A percentile compares a stretch with the other conserved stretches of the same genome.
These are phyloP conservation scores for Domatiomyces globalis DNA, from an alignment of 2,329 filamentous ascomycete species.

Conservation along the genomic window DNA sequence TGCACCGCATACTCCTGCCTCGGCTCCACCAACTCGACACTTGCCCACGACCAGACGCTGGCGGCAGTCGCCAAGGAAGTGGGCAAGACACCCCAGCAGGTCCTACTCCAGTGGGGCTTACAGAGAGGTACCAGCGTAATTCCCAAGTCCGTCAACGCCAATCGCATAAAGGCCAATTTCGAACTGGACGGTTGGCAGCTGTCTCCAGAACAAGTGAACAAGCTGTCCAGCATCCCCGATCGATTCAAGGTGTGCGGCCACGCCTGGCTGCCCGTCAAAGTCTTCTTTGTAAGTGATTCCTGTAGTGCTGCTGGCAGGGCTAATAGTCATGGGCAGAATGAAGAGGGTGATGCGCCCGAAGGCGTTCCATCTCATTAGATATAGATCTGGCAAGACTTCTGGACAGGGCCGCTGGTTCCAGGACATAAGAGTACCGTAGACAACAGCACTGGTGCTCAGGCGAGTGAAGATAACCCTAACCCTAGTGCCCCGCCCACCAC, in stretches of 20 bases:
- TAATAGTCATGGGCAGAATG: not conserved
- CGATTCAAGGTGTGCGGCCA: slow-evolving; percentile 76
- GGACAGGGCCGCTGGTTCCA: no score
- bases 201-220: slow-evolving; percentile 55
- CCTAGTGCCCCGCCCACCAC: not conserved
- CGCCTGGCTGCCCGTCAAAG: slow-evolving; percentile 46
- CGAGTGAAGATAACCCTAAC: not conserved
- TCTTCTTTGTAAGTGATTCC: slow-evolving; percentile 46
- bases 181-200: slow-evolving; percentile 61
- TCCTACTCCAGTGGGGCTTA: slow-evolving; percentile 66
- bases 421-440: no score
- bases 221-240: slow-evolving; percentile 53
- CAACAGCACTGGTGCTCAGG: no score
- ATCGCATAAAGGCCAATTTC: slow-evolving; percentile 63
- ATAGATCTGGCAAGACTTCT: no score
- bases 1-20: slow-evolving; percentile 52
- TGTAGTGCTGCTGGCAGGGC: not conserved
- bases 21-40: slow-evolving; percentile 54
- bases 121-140: slow-evolving; percentile 72
- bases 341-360: slow-evolving; percentile 1
- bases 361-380: not conserved
- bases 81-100: slow-evolving; percentile 43
- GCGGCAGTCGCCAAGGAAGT: slow-evolving; percentile 16
- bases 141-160: slow-evolving; percentile 65
- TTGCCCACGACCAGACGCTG: slow-evolving; percentile 38